A percentile compares a stretch with the other conserved stretches of the same genome.
phyloP scores from a whole-genome alignment of 768 basidiomycete genomes.

The Agaricus bisporus region DNA sequence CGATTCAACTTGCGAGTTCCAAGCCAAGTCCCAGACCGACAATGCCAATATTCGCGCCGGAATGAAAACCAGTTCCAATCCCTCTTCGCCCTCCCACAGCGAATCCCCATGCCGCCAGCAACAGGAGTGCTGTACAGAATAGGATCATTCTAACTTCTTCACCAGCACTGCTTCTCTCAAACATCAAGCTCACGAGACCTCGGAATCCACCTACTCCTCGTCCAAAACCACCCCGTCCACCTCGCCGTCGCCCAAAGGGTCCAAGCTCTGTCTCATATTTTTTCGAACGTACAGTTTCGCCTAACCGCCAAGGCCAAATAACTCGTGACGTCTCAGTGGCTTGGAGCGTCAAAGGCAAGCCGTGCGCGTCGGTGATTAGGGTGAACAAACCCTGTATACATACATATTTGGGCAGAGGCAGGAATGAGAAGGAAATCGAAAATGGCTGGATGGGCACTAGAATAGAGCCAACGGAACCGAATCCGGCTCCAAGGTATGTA shows the following conservation, averaged over 20 bases:
- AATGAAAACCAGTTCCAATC: not conserved
- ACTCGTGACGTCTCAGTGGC: conserved; percentile 43
- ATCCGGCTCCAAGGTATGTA: conserved; percentile 2
- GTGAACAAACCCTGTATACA: conserved; percentile 50
- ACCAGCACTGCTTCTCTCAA: conserved; percentile 58
- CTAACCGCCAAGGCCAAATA: conserved; percentile 45
- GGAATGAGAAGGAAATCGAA: conserved; percentile 26
- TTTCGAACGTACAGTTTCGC: conserved; percentile 29
- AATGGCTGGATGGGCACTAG: conserved; percentile 3
- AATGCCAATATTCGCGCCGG: not conserved
- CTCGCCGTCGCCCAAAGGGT: conserved; percentile 22
- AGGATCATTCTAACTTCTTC: conserved; percentile 61
- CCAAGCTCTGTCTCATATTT: conserved; percentile 36
- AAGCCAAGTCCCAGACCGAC: conserved; percentile 2
- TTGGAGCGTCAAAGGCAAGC: conserved; percentile 48
- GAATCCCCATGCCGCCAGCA: conserved; percentile 47
- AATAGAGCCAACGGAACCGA: conserved; percentile 6
- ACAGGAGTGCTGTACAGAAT: conserved; percentile 43
- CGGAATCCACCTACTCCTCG: conserved; percentile 34
- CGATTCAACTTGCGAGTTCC: not conserved
- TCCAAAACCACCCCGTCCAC: conserved; percentile 21
- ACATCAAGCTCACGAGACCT: conserved; percentile 37
- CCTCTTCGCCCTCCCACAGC: conserved; percentile 16
- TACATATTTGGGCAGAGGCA: conserved; percentile 36
- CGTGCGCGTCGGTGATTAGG: conserved; percentile 56